A percentile compares a stretch with the other conserved stretches of the same genome.
These are phyloP conservation scores for Fragaria vesca DNA, from an alignment of 306 rosid species.

Conservation along the genomic window DNA sequence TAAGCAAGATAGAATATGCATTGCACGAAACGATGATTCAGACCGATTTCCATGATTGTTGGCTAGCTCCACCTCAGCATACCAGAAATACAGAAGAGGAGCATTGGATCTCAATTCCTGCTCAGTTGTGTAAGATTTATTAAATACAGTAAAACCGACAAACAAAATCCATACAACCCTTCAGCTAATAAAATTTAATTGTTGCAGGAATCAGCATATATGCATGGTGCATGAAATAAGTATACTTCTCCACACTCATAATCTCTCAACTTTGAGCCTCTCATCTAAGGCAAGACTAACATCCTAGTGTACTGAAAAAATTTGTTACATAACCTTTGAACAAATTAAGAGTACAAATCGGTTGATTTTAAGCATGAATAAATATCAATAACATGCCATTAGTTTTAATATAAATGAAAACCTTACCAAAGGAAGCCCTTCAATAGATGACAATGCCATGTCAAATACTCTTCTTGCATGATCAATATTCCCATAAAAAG, in stretches of 20 bases:
- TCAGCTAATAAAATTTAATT: not conserved
- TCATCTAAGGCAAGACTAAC: not conserved
- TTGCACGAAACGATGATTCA: slow-evolving; percentile 55
- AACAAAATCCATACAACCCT: not conserved
- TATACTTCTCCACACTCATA: not conserved
- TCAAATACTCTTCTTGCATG: slow-evolving; percentile 93
- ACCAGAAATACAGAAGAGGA: slow-evolving; percentile 84
- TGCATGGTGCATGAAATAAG: not conserved
- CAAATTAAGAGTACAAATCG: not conserved
- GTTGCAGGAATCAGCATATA: not conserved
- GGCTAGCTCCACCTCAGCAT: slow-evolving; percentile 84
- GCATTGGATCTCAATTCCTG: slow-evolving; percentile 68
- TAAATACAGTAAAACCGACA: not conserved
- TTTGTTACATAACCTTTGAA: not conserved
- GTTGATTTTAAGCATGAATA: not conserved
- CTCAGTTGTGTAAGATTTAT: slow-evolving; percentile 25
- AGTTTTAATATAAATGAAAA: slow-evolving; percentile 15
- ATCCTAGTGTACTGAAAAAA: not conserved
- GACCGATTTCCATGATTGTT: slow-evolving; percentile 25
- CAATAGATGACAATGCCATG: slow-evolving; percentile 80
- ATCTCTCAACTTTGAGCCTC: not conserved
- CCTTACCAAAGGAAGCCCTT: slow-evolving; percentile 77
- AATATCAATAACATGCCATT: not conserved
- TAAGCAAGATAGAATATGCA: slow-evolving; percentile 75
- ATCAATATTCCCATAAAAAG: slow-evolving; percentile 71